Conservation (phyloP, 495 filamentous ascomycete species). For the Penicillium ochrochloron region DNA sequence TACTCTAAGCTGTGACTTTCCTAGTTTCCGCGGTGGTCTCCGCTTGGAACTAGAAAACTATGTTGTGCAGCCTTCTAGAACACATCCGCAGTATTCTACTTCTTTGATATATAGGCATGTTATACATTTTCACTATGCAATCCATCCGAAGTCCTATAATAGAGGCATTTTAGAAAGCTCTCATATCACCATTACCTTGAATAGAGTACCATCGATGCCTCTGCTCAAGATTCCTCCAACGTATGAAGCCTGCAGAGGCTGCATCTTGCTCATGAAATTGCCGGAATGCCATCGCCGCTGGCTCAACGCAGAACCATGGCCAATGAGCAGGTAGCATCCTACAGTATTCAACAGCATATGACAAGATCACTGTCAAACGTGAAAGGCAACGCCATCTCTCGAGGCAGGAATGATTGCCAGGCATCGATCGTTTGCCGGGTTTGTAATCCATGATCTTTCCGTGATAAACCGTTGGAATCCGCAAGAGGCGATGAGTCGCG, state of each 20-base stretch:
- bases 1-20: neutral
- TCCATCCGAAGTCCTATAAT: neutral
- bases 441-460: neutral
- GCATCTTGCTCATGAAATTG: neutral
- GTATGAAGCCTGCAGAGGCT: neutral
- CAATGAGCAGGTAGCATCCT: too few relatives aligned
- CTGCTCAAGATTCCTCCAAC: neutral
- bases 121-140: neutral
- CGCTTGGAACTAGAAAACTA: slow-evolving; percentile 5
- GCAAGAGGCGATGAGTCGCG: neutral
- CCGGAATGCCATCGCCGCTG: too few relatives aligned
- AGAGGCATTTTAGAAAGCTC: neutral
- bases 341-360: neutral
- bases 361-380: neutral
- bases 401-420: neutral
- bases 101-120: neutral
- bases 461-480: too few relatives aligned
- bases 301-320: too few relatives aligned
- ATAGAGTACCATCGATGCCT: neutral
- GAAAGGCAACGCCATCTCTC: neutral
- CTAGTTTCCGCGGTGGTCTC: neutral
- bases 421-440: neutral
- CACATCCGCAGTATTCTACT: neutral
- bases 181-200: neutral
- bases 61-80: slow-evolving; percentile 16